Evolutionary conservation across 1,284 basidiomycete species (phyloP).

Genomic region (Heliocybe sulcata): DNA sequence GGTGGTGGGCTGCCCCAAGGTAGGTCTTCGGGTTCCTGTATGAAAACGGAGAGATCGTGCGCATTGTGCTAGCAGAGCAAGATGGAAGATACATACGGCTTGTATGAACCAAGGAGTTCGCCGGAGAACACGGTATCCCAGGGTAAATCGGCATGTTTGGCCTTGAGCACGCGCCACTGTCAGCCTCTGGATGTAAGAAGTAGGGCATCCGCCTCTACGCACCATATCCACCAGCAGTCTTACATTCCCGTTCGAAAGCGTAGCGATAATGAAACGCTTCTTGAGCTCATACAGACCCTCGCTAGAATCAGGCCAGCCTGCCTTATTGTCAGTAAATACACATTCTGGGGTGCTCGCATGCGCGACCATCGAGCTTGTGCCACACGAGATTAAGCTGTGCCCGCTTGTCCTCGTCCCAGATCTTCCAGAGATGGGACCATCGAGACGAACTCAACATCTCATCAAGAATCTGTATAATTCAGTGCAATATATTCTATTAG

Average conservation of each 20-base stretch:
- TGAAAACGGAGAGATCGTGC: not conserved
- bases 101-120: conserved; percentile 52
- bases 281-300: conserved; percentile 43
- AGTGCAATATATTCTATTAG: not conserved
- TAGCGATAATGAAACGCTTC: conserved; percentile 39
- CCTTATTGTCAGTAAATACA: not conserved
- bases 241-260: conserved; percentile 59
- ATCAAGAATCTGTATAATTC: conserved; percentile 44
- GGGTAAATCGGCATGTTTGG: conserved; percentile 49
- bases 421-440: conserved; percentile 37
- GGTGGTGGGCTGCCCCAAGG: conserved; percentile 37
- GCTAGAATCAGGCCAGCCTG: conserved; percentile 52
- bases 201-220: no score
- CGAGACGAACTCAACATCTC: conserved; percentile 36
- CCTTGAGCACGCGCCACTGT: conserved; percentile 24
- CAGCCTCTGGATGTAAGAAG: no score
- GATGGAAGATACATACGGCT: conserved; percentile 37
- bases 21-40: conserved; percentile 46
- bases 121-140: conserved; percentile 59
- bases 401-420: conserved; percentile 36
- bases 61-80: not conserved
- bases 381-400: conserved; percentile 40
- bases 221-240: conserved; percentile 56
- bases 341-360: no score
- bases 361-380: conserved; percentile 45